Evolutionary conservation across 805 yeast genomes (phyloP).

Genomic region (Yarrowia alimentaria): DNA sequence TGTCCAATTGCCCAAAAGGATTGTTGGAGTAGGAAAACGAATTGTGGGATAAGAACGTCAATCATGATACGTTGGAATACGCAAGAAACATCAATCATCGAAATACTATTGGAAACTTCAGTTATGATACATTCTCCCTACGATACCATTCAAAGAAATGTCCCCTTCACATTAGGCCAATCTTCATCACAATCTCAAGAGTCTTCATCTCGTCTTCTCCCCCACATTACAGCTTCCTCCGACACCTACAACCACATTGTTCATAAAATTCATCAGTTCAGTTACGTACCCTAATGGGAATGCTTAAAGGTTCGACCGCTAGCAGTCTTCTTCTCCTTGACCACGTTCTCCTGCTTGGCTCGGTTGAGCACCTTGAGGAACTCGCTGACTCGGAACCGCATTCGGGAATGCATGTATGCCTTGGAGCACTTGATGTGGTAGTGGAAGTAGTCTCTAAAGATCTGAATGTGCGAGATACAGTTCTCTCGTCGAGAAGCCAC

Average conservation of each 20-base stretch:
- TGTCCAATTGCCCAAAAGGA: too few species aligned
- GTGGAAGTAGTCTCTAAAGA: constrained; percentile 95
- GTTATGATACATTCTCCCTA: too few species aligned
- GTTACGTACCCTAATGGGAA: not conserved
- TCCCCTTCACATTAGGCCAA: too few species aligned
- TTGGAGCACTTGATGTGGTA: constrained; percentile 98
- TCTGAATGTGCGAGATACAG: constrained; percentile 85
- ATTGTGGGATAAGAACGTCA: too few species aligned
- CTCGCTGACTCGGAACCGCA: constrained; percentile 93
- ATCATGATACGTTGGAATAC: too few species aligned
- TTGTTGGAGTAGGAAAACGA: too few species aligned
- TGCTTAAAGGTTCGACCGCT: constrained; percentile 64
- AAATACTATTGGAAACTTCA: too few species aligned
- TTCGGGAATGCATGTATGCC: constrained; percentile 97
- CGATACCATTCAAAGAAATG: too few species aligned
- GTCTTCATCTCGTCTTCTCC: not conserved
- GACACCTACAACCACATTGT: too few species aligned
- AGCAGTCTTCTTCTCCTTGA: constrained; percentile 73
- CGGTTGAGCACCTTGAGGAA: constrained; percentile 93
- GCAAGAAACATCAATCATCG: too few species aligned
- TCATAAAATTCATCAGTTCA: too few species aligned
- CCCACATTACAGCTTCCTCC: too few species aligned
- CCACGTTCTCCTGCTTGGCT: constrained; percentile 90
- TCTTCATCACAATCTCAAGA: not conserved
- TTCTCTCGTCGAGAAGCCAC: constrained; percentile 74